These are phyloP conservation scores for Teunomyces gatunensis DNA, from an alignment of 805 yeast genomes.

Conservation along the genomic window DNA sequence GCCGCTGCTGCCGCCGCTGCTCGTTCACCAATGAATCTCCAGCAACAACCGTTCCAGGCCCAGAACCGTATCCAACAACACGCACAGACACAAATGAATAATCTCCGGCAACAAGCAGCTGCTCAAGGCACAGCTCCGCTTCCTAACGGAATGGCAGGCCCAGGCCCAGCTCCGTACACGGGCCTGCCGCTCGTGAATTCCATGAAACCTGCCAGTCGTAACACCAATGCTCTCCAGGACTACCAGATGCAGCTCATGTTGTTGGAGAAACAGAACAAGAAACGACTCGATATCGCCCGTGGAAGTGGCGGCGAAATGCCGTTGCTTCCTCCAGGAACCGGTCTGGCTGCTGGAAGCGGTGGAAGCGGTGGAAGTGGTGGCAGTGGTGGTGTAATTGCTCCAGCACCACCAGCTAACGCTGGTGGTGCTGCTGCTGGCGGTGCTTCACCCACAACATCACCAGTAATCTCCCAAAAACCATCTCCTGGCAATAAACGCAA, in stretches of 20 bases:
- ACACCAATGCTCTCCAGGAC: conserved; percentile 66
- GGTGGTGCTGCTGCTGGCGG: background rate
- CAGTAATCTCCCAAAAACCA: conserved; percentile 31
- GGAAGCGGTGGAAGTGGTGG: too few species aligned
- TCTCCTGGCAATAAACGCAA: conserved; percentile 31
- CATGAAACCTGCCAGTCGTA: conserved; percentile 12
- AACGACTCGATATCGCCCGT: conserved; percentile 55
- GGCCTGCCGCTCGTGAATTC: background rate
- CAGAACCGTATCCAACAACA: conserved; percentile 42
- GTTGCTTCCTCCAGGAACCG: conserved; percentile 11
- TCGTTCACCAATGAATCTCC: conserved; percentile 12
- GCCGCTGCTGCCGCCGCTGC: conserved; percentile 3
- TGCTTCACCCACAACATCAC: conserved; percentile 19
- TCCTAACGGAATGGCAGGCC: background rate
- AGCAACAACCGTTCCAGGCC: conserved; percentile 28
- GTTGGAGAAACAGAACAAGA: conserved; percentile 73
- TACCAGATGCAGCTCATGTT: conserved; percentile 77
- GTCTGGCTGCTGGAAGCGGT: background rate
- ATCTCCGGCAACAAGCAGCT: conserved; percentile 44
- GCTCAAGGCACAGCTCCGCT: conserved; percentile 14
- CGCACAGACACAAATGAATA: conserved; percentile 51
- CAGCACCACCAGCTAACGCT: too few species aligned
- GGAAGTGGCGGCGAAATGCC: conserved; percentile 19
- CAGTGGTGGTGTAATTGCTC: too few species aligned
- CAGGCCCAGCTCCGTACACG: background rate